Conservation (phyloP, 2,329 filamentous ascomycete species). For the Grosmannia huntii region DNA sequence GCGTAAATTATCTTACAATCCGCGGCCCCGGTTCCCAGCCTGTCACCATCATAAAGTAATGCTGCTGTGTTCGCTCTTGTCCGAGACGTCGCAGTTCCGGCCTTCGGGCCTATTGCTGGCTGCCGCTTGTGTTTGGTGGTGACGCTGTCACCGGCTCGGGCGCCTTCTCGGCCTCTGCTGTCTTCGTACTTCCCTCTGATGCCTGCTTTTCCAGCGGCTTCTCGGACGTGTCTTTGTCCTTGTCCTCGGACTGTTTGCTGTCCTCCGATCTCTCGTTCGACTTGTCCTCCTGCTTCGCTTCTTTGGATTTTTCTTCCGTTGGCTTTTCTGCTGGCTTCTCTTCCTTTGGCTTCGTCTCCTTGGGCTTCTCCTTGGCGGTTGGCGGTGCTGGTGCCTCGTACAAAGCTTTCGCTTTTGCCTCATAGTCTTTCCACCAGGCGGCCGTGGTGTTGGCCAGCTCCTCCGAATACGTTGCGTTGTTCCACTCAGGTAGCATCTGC, state of each 20-base stretch:
- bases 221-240: not conserved
- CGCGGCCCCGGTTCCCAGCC: not conserved
- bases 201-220: not conserved
- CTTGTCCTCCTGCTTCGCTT: not conserved
- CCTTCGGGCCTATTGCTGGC: not conserved
- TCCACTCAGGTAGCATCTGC: slow-evolving; percentile 17
- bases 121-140: not conserved
- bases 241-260: not conserved
- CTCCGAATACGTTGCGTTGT: slow-evolving; percentile 13
- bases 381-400: not conserved
- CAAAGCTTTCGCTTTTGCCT: slow-evolving; percentile 1
- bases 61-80: not conserved
- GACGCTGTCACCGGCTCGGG: not conserved
- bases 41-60: not conserved
- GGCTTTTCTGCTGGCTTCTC: not conserved
- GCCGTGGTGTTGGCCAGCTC: slow-evolving; percentile 10
- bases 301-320: slow-evolving; percentile 4
- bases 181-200: not conserved
- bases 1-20: not conserved
- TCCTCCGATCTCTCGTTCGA: not conserved
- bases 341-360: not conserved
- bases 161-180: not conserved
- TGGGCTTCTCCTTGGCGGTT: not conserved
- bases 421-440: slow-evolving; percentile 13
- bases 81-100: not conserved